Evolutionary conservation across 148 eudicot species (phyloP), one percentile per base, ranked within the genome.

Genomic region (Rhododendron williamsianum): DNA sequence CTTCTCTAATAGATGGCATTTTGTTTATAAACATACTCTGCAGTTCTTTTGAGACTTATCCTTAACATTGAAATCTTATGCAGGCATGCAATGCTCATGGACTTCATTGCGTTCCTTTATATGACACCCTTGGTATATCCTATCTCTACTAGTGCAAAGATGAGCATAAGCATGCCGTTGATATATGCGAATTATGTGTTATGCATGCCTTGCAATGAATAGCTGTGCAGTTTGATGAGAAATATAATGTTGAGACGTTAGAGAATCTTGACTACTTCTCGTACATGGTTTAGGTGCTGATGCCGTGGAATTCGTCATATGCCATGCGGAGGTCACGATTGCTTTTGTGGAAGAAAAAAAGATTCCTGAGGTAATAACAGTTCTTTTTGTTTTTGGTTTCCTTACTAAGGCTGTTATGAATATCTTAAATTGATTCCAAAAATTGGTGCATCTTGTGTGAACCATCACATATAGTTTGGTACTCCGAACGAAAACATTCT

Each of bases 61-160:
- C 81, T n/a, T 81, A 41, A 58, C 69, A 38, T 56, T n/a, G 35
- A 49, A 71, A 85, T 83, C 80, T 90, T 36, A 71, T 89, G 90
- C 96, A 97, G 99, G 99, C 99, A 6, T 97, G 99, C 90, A 97
- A 97, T 90, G 99, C 99, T 85, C 98, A 95, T 90, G 99, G 99
- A 25, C 89, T 95, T 60, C 90, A 88, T 83, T 97, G 99, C 89
- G 98, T 97, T 80, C 99, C 99, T 45, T 79, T 97, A 85, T 97
- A 97, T 74, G 99, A 97, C 84, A 97, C 98, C 49, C 88, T 97
- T 78, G 99, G 99, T 97, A 93, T 77, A 90, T 78, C 41, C 83
- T 51, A 33, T 15, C 48, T 33, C 76, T 85, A 74, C 19, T 48
- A 56, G 82, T 81, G 81, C 49, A 25, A 76, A 15, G 30, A 73